Evolutionary conservation across 306 rosid species (phyloP).

Genomic region (Parietaria judaica): DNA sequence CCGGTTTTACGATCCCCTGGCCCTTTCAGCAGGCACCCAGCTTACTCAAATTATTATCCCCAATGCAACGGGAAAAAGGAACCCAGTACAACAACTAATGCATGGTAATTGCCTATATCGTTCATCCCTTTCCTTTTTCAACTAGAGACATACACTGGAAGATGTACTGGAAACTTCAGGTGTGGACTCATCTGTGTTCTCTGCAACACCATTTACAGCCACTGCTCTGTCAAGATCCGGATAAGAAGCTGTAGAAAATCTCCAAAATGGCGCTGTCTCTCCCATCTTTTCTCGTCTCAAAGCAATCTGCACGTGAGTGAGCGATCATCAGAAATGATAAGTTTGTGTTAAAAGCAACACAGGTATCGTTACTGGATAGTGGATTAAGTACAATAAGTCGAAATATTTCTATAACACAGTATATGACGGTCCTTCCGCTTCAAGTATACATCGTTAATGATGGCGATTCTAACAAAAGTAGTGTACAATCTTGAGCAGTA

Average conservation of each 20-base stretch:
- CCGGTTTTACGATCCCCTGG: too few relatives aligned
- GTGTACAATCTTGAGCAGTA: neutral
- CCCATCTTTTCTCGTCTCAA: slow-evolving; percentile 54
- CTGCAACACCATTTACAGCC: slow-evolving; percentile 18
- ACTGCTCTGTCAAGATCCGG: slow-evolving; percentile 42
- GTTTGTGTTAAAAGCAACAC: neutral
- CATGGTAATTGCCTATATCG: too few relatives aligned
- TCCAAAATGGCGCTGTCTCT: slow-evolving; percentile 59
- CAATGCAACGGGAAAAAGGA: too few relatives aligned
- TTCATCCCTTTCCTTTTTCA: neutral
- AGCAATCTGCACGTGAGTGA: slow-evolving; percentile 33
- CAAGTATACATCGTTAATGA: neutral
- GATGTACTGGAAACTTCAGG: slow-evolving; percentile 16
- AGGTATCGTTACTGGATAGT: neutral
- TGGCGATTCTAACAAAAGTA: neutral
- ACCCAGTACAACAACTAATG: too few relatives aligned
- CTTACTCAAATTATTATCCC: too few relatives aligned
- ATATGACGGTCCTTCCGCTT: neutral
- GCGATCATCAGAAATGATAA: neutral
- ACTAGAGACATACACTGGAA: slow-evolving; percentile 26
- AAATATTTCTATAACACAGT: neutral
- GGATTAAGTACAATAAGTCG: too few relatives aligned
- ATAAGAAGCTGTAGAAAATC: slow-evolving; percentile 48
- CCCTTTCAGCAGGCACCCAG: too few relatives aligned
- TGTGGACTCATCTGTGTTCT: slow-evolving; percentile 14